These are phyloP conservation scores for Hemisphaericaspora lyxosophila DNA, from an alignment of 1,139 yeast species.

Conservation along the genomic window DNA sequence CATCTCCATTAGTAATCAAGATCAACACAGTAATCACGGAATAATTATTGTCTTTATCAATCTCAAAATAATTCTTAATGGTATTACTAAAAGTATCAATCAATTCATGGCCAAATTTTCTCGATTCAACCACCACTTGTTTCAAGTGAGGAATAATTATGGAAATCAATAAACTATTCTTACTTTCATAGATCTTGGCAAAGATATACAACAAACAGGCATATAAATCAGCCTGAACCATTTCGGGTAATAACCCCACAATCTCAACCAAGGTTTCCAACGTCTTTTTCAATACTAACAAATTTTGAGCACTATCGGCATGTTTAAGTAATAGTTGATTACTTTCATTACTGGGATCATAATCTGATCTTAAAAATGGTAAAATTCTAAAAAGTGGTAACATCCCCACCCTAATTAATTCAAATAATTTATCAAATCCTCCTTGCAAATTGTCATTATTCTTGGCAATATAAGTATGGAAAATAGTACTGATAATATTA, in stretches of 20 bases:
- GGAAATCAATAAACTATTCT: slow-evolving; percentile 48
- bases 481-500: slow-evolving; percentile 55
- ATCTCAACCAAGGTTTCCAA: slow-evolving; percentile 60
- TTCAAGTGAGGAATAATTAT: slow-evolving; percentile 59
- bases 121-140: slow-evolving; percentile 38
- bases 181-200: slow-evolving; percentile 56
- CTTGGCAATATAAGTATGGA: slow-evolving; percentile 25
- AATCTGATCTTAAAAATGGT: slow-evolving; percentile 58
- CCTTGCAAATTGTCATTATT: slow-evolving; percentile 39
- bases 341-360: slow-evolving; percentile 34
- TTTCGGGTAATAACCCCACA: slow-evolving; percentile 62
- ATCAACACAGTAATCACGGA: slow-evolving; percentile 60
- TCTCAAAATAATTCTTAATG: slow-evolving; percentile 28
- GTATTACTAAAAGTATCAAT: slow-evolving; percentile 39
- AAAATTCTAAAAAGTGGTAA: slow-evolving; percentile 59
- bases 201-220: slow-evolving; percentile 67
- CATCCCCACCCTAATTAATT: slow-evolving; percentile 71
- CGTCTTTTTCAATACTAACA: slow-evolving; percentile 50
- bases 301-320: slow-evolving; percentile 36
- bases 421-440: slow-evolving; percentile 78
- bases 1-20: slow-evolving; percentile 54
- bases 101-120: slow-evolving; percentile 27
- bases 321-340: slow-evolving; percentile 27
- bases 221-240: slow-evolving; percentile 67
- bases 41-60: slow-evolving; percentile 31